Percentiles rank a stretch among this genome's conserved stretches.
Conservation (phyloP, 306 rosid species). For the Dicorynia guianensis region DNA sequence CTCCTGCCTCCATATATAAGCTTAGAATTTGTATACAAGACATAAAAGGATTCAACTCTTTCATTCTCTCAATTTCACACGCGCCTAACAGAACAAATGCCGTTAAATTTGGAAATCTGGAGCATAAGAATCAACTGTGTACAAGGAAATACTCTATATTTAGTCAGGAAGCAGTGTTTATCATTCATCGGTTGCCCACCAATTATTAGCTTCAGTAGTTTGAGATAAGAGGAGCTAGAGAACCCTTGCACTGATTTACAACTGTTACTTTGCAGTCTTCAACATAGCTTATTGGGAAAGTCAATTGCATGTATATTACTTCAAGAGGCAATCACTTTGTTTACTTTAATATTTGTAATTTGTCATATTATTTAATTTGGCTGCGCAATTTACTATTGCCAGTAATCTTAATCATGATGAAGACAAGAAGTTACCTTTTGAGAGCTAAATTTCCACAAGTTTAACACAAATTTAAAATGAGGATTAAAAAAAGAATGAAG, state of each 20-base stretch:
- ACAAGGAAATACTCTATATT: background rate
- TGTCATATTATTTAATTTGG: background rate
- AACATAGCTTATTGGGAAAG: background rate
- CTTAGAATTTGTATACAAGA: background rate
- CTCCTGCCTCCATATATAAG: background rate
- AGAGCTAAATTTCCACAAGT: conserved; percentile 24
- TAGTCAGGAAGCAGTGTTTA: background rate
- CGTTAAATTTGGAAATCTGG: conserved; percentile 14
- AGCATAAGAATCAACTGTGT: background rate
- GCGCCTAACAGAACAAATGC: background rate
- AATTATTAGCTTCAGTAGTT: background rate
- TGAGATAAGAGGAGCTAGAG: background rate
- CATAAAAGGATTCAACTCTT: background rate
- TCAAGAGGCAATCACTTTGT: background rate
- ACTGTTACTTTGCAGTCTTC: background rate
- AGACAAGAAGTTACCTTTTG: background rate
- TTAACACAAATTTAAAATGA: conserved; percentile 6
- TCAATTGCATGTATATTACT: background rate
- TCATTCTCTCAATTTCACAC: background rate
- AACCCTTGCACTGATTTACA: background rate
- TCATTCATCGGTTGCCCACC: background rate
- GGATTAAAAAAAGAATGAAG: conserved; percentile 14
- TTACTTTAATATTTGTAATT: background rate
- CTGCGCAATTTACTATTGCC: background rate
- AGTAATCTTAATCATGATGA: conserved; percentile 5